Evolutionary conservation across 2,329 filamentous ascomycete species (phyloP), one percentile per base, ranked within the genome.

Genomic region (Acarospora socialis): DNA sequence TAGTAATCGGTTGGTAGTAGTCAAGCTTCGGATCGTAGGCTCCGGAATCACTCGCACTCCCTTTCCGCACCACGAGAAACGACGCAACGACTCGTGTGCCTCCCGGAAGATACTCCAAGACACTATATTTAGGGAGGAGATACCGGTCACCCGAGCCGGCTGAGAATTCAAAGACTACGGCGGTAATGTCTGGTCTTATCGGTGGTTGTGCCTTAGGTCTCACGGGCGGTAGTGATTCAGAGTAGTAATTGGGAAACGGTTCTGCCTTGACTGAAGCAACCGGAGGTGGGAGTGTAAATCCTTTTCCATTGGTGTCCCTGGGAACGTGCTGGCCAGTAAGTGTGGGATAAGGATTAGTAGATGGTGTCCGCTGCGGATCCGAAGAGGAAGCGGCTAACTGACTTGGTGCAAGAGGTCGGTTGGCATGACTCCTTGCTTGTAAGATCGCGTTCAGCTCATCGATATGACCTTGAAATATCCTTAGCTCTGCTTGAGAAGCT

Each of bases 1-100:
- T 66, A 1, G 72, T 77, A 30, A 65, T 52, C 9, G 62, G 61
- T 43, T 65, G 60, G 46, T 62, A 65, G 42, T 62, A 65, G 39
- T 62, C 60, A 57, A 58, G 3, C 15, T 13, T 35, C 21, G 28
- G 30, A 45, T 53, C 41, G 28, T 46, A 35, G 26, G 42, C 12
- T 36, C 46, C 20, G 8, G 26, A 14, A 39, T 52, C 40, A 27
- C 52, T 55, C 18, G 53, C 46, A 29, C 55, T 55, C 1, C 61
- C 58, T 33, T 57, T 59, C 9, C 56, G 50, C 14, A 61, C 53
- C 10, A 63, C 45, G 4, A 66, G 43, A 39, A 65, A 65, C 1
- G 62, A 65, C 19, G 57, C 59, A 24, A 64, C 47, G 16, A 65
- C 56, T 4, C 54, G 54, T 7, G 53, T 60, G 21, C 60, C 59